Percentiles rank a stretch among this genome's conserved stretches.
phyloP scores from a whole-genome alignment of 179 eudicot genomes.

The Sideroxylon spinosum region DNA sequence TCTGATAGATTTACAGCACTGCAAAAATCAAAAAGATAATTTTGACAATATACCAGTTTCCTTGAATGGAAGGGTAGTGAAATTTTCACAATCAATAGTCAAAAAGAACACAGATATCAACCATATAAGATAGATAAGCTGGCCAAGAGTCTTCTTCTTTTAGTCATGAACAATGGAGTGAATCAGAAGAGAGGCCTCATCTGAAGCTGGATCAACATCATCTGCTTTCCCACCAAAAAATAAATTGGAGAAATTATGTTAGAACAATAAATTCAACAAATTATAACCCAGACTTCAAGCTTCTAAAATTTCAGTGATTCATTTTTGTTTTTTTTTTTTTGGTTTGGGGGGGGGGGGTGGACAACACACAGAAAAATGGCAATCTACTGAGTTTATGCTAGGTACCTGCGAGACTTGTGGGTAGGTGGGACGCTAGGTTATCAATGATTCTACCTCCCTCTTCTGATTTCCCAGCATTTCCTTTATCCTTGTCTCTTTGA shows the following conservation, averaged over 20 bases:
- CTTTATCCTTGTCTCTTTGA: not conserved
- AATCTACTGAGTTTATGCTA: not conserved
- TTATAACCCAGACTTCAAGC: not conserved
- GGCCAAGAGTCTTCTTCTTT: not conserved
- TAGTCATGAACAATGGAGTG: conserved; percentile 15
- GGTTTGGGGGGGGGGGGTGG: not conserved
- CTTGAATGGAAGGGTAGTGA: too few relatives aligned
- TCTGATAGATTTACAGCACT: too few relatives aligned
- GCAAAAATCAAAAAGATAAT: too few relatives aligned
- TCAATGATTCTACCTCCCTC: conserved; percentile 1
- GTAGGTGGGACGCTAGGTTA: conserved; percentile 7
- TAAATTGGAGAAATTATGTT: not conserved
- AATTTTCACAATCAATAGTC: too few relatives aligned
- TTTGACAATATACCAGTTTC: too few relatives aligned
- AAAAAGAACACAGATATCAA: too few relatives aligned
- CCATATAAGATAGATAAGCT: too few relatives aligned
- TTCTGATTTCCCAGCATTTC: not conserved
- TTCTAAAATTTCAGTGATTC: not conserved
- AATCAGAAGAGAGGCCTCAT: conserved; percentile 11
- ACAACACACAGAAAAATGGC: not conserved
- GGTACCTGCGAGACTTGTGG: not conserved
- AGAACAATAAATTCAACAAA: not conserved
- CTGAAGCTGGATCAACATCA: not conserved
- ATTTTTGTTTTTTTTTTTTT: too few relatives aligned
- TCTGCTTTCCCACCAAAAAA: not conserved